Evolutionary conservation across 2,329 filamentous ascomycete species (phyloP).

Genomic region (Lizonia empirigonia): DNA sequence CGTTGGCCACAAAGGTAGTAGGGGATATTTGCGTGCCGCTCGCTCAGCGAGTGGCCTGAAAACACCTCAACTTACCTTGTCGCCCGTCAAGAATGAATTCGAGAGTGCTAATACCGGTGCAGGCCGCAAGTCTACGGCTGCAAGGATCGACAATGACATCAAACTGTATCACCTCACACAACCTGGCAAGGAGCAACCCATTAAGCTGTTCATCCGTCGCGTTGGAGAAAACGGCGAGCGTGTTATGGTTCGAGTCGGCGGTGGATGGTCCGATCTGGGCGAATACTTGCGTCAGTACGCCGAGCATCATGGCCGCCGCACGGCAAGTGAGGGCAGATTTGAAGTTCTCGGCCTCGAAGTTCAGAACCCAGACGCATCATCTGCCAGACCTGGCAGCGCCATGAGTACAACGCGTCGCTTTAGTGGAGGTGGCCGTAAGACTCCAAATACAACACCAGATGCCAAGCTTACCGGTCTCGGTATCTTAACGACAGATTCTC

Average conservation of each 20-base stretch:
- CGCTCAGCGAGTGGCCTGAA: conserved; percentile 42
- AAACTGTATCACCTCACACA: conserved; percentile 91
- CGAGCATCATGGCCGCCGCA: conserved; percentile 82
- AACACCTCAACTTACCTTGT: conserved; percentile 46
- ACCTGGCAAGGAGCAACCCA: conserved; percentile 80
- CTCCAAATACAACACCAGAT: conserved; percentile 38
- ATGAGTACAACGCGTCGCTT: conserved; percentile 35
- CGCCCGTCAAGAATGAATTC: conserved; percentile 44
- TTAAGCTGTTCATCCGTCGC: conserved; percentile 91
- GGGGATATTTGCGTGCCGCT: conserved; percentile 39
- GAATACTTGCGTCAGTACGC: conserved; percentile 96
- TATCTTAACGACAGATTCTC: conserved; percentile 25
- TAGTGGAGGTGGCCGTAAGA: conserved; percentile 33
- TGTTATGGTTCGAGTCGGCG: conserved; percentile 97
- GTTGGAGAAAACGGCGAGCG: conserved; percentile 89
- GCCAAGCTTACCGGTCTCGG: conserved; percentile 16
- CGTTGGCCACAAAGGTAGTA: conserved; percentile 37
- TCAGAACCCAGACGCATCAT: conserved; percentile 32
- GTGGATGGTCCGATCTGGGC: conserved; percentile 96
- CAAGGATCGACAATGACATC: conserved; percentile 64
- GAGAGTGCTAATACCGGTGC: conserved; percentile 33
- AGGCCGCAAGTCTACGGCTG: conserved; percentile 37
- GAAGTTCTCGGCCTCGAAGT: conserved; percentile 59
- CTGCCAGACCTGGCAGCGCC: conserved; percentile 36
- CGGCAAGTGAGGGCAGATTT: conserved; percentile 60